Conservation (phyloP, 495 filamentous ascomycete genomes). For the Aspergillus nidulans region DNA sequence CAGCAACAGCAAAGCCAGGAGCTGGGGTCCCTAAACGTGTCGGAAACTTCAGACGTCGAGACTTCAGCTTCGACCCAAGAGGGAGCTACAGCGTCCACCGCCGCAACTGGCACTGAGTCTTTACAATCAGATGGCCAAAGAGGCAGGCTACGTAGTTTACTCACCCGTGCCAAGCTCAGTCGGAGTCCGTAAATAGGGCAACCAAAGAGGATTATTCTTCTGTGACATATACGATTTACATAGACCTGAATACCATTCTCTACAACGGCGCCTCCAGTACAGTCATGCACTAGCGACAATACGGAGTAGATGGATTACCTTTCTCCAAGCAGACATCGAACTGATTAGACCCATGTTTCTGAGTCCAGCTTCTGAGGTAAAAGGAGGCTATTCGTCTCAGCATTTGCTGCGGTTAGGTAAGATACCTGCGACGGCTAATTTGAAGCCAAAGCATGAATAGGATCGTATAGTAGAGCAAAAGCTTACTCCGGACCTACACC, state of each 20-base stretch:
- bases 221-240: not conserved
- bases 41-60: not conserved
- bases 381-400: no score
- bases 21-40: no score
- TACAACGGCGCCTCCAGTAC: not conserved
- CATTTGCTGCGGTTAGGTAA: no score
- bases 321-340: no score
- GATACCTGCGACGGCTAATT: no score
- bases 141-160: conserved; percentile 20
- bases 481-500: no score
- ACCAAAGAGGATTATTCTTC: not conserved
- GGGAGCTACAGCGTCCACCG: conserved; percentile 15
- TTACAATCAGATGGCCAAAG: conserved; percentile 16
- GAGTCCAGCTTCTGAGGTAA: no score
- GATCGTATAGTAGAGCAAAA: no score
- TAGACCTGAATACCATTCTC: not conserved
- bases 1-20: not conserved
- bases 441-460: no score
- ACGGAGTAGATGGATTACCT: no score
- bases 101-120: conserved; percentile 12
- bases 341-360: no score
- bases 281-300: not conserved
- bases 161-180: conserved; percentile 21
- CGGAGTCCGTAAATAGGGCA: not conserved
- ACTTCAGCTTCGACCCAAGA: not conserved